These are phyloP conservation scores for Biscogniauxia sp. DNA, from an alignment of 2,329 filamentous ascomycete species.

Conservation along the genomic window DNA sequence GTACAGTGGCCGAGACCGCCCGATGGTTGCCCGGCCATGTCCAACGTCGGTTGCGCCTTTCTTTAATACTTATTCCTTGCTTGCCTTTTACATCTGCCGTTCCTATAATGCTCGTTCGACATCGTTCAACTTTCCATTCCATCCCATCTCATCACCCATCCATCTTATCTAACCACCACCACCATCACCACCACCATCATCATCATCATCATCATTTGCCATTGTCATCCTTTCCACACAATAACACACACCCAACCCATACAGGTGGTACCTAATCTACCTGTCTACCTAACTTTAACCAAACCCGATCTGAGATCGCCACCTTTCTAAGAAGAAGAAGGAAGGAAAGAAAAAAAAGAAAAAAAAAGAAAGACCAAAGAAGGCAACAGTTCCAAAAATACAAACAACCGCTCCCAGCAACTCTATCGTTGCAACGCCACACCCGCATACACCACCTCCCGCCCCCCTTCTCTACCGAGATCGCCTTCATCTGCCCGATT, in stretches of 20 bases:
- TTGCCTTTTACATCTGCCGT: slow-evolving; percentile 11
- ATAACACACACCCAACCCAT: slow-evolving; percentile 6
- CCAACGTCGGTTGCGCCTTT: slow-evolving; percentile 8
- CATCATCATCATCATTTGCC: no score
- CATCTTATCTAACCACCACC: slow-evolving; percentile 21
- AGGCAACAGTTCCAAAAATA: neutral
- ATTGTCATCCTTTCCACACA: slow-evolving; percentile 1
- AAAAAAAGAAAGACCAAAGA: neutral
- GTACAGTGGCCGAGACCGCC: slow-evolving; percentile 23
- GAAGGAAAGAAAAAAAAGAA: neutral
- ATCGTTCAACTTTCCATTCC: slow-evolving; percentile 9
- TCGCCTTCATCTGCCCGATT: neutral
- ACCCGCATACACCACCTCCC: no score
- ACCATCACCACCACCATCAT: slow-evolving; percentile 5
- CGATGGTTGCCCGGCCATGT: slow-evolving; percentile 10
- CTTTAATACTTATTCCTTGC: slow-evolving; percentile 9
- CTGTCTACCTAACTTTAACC: no score
- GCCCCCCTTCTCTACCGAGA: no score
- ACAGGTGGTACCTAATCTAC: no score
- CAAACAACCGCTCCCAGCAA: no score
- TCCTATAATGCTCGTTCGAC: slow-evolving; percentile 12
- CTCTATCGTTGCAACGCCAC: no score
- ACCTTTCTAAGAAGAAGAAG: neutral
- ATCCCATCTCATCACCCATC: slow-evolving; percentile 19
- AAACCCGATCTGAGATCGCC: neutral